phyloP scores from a whole-genome alignment of 345 rosid genomes.

The Boechera retrofracta region DNA sequence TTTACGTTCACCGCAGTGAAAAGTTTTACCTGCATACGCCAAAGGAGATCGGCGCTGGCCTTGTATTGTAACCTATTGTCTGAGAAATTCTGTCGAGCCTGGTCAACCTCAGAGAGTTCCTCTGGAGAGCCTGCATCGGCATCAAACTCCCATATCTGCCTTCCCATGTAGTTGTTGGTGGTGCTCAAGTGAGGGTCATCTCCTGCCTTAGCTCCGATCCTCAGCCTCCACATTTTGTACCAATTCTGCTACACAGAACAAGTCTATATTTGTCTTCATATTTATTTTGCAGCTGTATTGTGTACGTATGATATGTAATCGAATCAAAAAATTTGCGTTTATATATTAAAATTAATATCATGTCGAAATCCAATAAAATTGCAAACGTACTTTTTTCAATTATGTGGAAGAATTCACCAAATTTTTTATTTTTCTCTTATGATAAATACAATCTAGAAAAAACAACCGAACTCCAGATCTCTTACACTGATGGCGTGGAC shows the following conservation, averaged over 20 bases:
- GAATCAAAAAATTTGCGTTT: too few species aligned
- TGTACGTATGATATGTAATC: too few species aligned
- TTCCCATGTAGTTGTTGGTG: constrained; percentile 43
- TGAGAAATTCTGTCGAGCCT: constrained; percentile 18
- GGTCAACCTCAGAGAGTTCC: constrained; percentile 39
- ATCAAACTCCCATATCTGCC: constrained; percentile 49
- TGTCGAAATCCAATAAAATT: too few species aligned
- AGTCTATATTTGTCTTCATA: not conserved
- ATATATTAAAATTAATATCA: too few species aligned
- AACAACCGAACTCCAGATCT: too few species aligned
- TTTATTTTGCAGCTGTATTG: too few species aligned
- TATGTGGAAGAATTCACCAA: too few species aligned
- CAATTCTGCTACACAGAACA: not conserved
- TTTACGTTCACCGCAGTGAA: not conserved
- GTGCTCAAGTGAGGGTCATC: constrained; percentile 39
- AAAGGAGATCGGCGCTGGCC: constrained; percentile 3
- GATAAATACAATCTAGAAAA: too few species aligned
- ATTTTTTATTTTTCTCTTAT: too few species aligned
- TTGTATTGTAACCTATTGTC: not conserved
- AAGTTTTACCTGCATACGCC: constrained; percentile 38
- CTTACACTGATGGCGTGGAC: too few species aligned
- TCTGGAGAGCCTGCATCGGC: constrained; percentile 41
- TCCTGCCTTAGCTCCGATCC: constrained; percentile 40
- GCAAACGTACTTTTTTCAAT: too few species aligned
- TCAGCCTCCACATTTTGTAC: constrained; percentile 49